Percentiles rank a stretch among this genome's conserved stretches.
Conservation (phyloP, 306 rosid genomes). For the Prunus kanzakura region DNA sequence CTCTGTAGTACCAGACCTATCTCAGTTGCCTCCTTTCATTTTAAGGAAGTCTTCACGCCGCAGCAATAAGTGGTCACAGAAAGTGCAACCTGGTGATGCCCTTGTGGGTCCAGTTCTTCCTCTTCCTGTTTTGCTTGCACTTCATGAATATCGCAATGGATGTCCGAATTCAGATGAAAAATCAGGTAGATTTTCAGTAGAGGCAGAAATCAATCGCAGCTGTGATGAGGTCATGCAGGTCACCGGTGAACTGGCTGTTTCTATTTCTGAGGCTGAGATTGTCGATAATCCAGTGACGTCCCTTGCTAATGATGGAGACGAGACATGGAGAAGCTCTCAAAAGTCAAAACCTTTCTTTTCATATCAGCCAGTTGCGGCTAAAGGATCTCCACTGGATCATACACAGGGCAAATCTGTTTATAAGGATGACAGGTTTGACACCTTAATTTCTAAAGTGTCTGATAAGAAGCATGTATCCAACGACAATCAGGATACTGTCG, state of each 20-base stretch:
- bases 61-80: constrained; percentile 40
- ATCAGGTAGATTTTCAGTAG: constrained; percentile 39
- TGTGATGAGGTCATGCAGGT: constrained; percentile 19
- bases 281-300: not conserved
- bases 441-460: constrained; percentile 6
- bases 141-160: constrained; percentile 51
- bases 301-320: constrained; percentile 9
- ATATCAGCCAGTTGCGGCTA: constrained; percentile 6
- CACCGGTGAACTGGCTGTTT: not conserved
- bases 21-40: constrained; percentile 70
- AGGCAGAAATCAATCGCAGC: constrained; percentile 23
- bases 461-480: constrained; percentile 5
- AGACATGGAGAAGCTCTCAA: constrained; percentile 1
- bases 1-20: constrained; percentile 39
- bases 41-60: constrained; percentile 33
- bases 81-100: constrained; percentile 31
- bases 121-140: constrained; percentile 48
- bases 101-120: constrained; percentile 75
- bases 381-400: not conserved
- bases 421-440: constrained; percentile 8
- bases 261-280: not conserved
- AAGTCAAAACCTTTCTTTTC: constrained; percentile 10
- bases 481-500: constrained; percentile 24
- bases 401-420: not conserved
- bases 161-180: constrained; percentile 28